Evolutionary conservation across 257 asterid species (phyloP).

Genomic region (Cruciata laevipes): DNA sequence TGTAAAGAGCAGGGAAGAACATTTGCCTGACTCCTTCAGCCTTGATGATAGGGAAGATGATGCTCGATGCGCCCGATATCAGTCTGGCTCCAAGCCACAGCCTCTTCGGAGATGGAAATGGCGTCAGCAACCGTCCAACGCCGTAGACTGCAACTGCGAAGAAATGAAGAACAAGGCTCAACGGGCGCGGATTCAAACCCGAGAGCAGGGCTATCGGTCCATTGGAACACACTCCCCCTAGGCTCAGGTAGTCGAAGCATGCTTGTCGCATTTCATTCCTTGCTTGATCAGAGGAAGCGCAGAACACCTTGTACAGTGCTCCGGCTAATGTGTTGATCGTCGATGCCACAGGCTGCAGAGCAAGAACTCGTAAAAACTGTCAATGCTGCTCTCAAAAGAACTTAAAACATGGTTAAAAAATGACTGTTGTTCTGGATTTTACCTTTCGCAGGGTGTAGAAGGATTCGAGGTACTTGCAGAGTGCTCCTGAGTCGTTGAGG

Average conservation of each 20-base stretch:
- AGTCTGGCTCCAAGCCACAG: slow-evolving; percentile 44
- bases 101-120: slow-evolving; percentile 42
- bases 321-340: slow-evolving; percentile 48
- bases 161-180: slow-evolving; percentile 43
- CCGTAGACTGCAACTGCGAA: slow-evolving; percentile 43
- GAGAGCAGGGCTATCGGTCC: slow-evolving; percentile 49
- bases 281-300: slow-evolving; percentile 50
- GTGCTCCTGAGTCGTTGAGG: slow-evolving; percentile 34
- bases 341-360: slow-evolving; percentile 49
- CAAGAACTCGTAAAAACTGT: background rate
- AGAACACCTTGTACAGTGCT: slow-evolving; percentile 41
- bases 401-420: background rate
- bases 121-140: slow-evolving; percentile 40
- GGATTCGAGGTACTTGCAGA: slow-evolving; percentile 40
- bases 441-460: slow-evolving; percentile 52
- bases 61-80: slow-evolving; percentile 33
- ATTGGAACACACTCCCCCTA: slow-evolving; percentile 41
- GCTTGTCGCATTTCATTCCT: slow-evolving; percentile 51
- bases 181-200: slow-evolving; percentile 40
- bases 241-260: slow-evolving; percentile 47
- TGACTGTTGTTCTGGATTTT: background rate
- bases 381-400: background rate
- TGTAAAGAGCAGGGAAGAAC: slow-evolving; percentile 38
- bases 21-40: slow-evolving; percentile 43
- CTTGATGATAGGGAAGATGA: slow-evolving; percentile 38